Evolutionary conservation across 257 asterid genomes (phyloP), one percentile per base, ranked within the genome.

Genomic region (Coffea canephora): DNA sequence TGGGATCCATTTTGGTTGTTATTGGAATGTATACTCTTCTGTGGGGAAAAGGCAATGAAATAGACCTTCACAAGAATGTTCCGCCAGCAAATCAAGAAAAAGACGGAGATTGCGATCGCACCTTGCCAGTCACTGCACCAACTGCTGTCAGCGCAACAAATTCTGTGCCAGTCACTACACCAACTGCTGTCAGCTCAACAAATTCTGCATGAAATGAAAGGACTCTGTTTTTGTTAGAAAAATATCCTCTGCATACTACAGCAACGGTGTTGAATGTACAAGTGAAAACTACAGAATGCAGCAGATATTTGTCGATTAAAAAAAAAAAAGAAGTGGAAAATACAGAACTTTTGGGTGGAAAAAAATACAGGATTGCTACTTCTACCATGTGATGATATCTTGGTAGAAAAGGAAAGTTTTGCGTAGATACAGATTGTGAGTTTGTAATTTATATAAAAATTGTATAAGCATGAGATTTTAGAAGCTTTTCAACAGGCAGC

Each of bases 21-120:
- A 74, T 86, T 74, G 97, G 97, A 0, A 84, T 89, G 94, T 91
- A 91, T 79, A 73, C 84, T 81, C 93, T 92, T 45, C 90, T 92
- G 9, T 91, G 97, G 97, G 97, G 93, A 8, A 91, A 92, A 86
- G 89, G 90, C 88, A 85, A 87, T 52, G 96, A 91, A 48, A 69
- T 73, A 59, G 84, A 84, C 74, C 66, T 69, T 55, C 77, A 71
- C 62, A 80, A 81, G 77, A 79, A 77, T 62, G 73, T 43, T 39
- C 43, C 43, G 5, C 3, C 43, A 39, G 3, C 43, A 39, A 39
- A 39, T 71, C 55, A 54, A 80, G 80, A 69, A 59, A 82, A 81
- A 46, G 79, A 79, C 75, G 80, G 73, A 69, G 81, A 82, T 18
- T 49, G 59, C 62, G 54, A 64, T 48, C 77, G 27, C 8, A 66